Evolutionary conservation across 108 stramenopile species (phyloP), one percentile per base, ranked within the genome.

Genomic region (Nannochloropsis granulata): DNA sequence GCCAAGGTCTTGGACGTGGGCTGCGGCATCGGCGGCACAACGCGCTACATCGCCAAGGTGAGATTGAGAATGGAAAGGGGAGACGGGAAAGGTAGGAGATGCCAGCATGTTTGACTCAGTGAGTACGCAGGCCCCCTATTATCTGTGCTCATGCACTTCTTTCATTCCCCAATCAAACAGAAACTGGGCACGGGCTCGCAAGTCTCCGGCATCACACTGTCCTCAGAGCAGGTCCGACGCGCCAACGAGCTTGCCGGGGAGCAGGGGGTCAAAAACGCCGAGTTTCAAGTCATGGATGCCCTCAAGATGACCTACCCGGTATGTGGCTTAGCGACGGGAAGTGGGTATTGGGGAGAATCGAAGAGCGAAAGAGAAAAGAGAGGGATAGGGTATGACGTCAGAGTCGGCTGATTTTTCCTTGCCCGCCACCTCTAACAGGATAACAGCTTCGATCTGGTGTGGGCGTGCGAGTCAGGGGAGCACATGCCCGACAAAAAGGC

Each of bases 401-500:
- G 34, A 5, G 5, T 34, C 34, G 34, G 34, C 34, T 34, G 34
- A 34, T 34, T 34, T 34, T 34, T 34, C 34, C 34, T 34, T 34
- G 34, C 5, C 34, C 34, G 34, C 34, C 34, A 71, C 56, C 16
- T 10, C 21, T 16, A n/a, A 71, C 56, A 71, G 56, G 94, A 96
- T 90, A 93, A 96, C 85, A 88, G 92, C 23, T 97, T 97, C 88
- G 97, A 97, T 87, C 93, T 96, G 45, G 97, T 97, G 44, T 97
- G 97, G 97, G 97, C 95, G 7, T 97, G 97, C 89, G 97, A 97
- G 91, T 92, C 91, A 84, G 97, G 97, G 34, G 97, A 97, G 90
- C 97, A 97, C 93, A 97, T 97, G 97, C 97, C 97, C 12, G 96
- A 96, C 91, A 97, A 97, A 92, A 91, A 94, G 82, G 91, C 92